phyloP scores from a whole-genome alignment of 495 filamentous ascomycete genomes.

The Aspergillus avenaceus region DNA sequence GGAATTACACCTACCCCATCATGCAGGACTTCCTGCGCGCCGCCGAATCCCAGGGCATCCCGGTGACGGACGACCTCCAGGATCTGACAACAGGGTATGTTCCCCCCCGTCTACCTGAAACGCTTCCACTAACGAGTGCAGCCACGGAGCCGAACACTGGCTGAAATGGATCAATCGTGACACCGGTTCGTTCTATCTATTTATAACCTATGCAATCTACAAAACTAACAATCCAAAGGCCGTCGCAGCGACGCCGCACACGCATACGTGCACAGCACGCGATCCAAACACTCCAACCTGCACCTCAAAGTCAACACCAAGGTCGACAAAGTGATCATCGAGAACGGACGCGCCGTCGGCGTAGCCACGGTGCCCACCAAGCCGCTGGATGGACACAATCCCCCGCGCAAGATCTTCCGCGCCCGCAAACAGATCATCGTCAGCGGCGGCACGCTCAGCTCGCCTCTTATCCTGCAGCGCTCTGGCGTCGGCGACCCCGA shows the following conservation, averaged over 20 bases:
- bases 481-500: slow-evolving; percentile 68
- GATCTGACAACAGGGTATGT: slow-evolving; percentile 60
- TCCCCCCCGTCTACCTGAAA: background rate
- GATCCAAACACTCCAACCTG: slow-evolving; percentile 62
- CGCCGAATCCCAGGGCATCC: slow-evolving; percentile 73
- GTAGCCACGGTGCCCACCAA: slow-evolving; percentile 55
- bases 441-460: slow-evolving; percentile 75
- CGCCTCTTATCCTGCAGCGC: slow-evolving; percentile 73
- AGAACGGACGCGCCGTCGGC: slow-evolving; percentile 62
- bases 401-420: slow-evolving; percentile 53
- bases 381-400: slow-evolving; percentile 43
- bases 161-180: slow-evolving; percentile 71
- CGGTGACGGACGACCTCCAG: slow-evolving; percentile 64
- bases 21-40: slow-evolving; percentile 78
- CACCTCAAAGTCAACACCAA: slow-evolving; percentile 78
- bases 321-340: slow-evolving; percentile 75
- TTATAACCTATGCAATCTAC: background rate
- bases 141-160: slow-evolving; percentile 38
- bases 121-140: slow-evolving; percentile 1
- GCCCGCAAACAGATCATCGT: slow-evolving; percentile 77
- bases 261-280: slow-evolving; percentile 67
- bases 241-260: slow-evolving; percentile 67
- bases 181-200: slow-evolving; percentile 30
- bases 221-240: slow-evolving; percentile 18
- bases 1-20: slow-evolving; percentile 68